These are phyloP conservation scores for Schwanniomyces vanrijiae DNA, from an alignment of 805 yeast species.

Conservation along the genomic window DNA sequence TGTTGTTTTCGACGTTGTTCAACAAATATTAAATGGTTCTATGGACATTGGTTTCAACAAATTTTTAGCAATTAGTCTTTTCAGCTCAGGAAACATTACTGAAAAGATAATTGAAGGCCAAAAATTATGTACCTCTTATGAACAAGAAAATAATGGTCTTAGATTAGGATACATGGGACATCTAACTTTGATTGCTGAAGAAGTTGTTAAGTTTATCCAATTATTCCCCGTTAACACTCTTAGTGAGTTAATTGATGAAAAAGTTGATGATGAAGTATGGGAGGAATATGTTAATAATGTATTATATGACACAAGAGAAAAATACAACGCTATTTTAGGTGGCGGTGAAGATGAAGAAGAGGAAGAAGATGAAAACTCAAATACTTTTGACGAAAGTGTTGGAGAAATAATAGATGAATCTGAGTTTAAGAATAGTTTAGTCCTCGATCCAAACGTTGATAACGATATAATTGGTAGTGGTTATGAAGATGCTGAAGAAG, in stretches of 20 bases:
- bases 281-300: slow-evolving; percentile 78
- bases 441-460: slow-evolving; percentile 29
- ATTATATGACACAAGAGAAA: slow-evolving; percentile 85
- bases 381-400: slow-evolving; percentile 34
- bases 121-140: slow-evolving; percentile 64
- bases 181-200: slow-evolving; percentile 89
- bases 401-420: slow-evolving; percentile 40
- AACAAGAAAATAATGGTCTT: slow-evolving; percentile 48
- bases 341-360: slow-evolving; percentile 59
- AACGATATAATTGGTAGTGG: slow-evolving; percentile 28
- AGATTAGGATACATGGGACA: slow-evolving; percentile 97
- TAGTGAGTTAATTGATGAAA: slow-evolving; percentile 36
- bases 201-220: slow-evolving; percentile 83
- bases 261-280: slow-evolving; percentile 58
- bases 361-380: slow-evolving; percentile 28
- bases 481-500: slow-evolving; percentile 23
- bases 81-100: slow-evolving; percentile 48
- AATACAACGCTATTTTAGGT: slow-evolving; percentile 91
- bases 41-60: slow-evolving; percentile 51
- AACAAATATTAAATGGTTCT: slow-evolving; percentile 47
- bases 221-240: slow-evolving; percentile 35
- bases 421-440: slow-evolving; percentile 23
- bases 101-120: slow-evolving; percentile 44
- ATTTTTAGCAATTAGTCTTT: slow-evolving; percentile 55
- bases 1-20: slow-evolving; percentile 48